phyloP scores from a whole-genome alignment of 257 asterid genomes.

The Schizonepeta tenuifolia region DNA sequence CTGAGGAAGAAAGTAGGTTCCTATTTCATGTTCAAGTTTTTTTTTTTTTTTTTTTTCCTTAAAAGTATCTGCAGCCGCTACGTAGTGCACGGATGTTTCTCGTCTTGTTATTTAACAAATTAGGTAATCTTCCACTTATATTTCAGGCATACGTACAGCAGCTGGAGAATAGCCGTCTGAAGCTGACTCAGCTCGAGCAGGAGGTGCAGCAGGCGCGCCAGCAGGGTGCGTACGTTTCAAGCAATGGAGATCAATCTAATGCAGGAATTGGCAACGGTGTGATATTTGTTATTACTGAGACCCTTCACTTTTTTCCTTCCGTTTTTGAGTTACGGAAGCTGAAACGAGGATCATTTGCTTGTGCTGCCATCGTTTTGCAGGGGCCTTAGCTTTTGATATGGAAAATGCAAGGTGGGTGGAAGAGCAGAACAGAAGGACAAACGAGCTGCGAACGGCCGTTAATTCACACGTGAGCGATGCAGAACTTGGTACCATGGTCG shows the following conservation, averaged over 20 bases:
- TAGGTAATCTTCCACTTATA: constrained; percentile 22
- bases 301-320: background rate
- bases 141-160: constrained; percentile 93
- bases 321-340: background rate
- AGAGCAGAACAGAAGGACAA: constrained; percentile 71
- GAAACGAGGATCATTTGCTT: background rate
- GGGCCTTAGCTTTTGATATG: constrained; percentile 79
- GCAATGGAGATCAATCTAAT: constrained; percentile 75
- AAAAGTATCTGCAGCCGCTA: background rate
- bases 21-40: background rate
- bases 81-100: background rate
- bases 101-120: background rate
- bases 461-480: constrained; percentile 76
- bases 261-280: constrained; percentile 68
- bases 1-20: constrained; percentile 80
- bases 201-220: constrained; percentile 88
- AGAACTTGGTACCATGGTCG: constrained; percentile 71
- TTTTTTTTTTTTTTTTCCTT: too few species aligned
- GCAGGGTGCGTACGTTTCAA: constrained; percentile 71
- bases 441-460: constrained; percentile 74
- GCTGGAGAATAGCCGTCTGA: constrained; percentile 92
- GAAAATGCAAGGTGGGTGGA: constrained; percentile 88
- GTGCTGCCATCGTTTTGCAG: constrained; percentile 42
- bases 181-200: constrained; percentile 89
- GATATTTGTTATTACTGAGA: constrained; percentile 30